Evolutionary conservation across 2,329 filamentous ascomycete genomes (phyloP), one percentile per base, ranked within the genome.

Genomic region (Pseudogymnoascus sp.): DNA sequence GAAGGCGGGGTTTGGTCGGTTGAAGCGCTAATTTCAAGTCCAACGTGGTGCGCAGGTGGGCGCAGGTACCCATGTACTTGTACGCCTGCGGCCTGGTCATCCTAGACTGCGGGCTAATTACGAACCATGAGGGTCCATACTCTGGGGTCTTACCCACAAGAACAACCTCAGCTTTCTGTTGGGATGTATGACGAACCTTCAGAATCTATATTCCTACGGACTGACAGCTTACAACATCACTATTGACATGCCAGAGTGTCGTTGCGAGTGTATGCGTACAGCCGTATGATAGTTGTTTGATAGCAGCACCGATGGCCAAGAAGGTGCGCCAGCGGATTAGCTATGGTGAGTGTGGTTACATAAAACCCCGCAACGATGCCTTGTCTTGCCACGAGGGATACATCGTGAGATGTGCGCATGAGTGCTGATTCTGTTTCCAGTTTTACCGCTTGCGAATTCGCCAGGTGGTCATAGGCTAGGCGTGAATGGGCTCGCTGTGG

Each of bases 401-500:
- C 15, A 17, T 39, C 33, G 38, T 17, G 27, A 29, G 38, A 27
- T 29, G 17, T 17, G 27, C 38, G 17, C 13, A 33, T 36, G 39
- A 61, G 33, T 55, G 64, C 61, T 66, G 17, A 65, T 65, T 64
- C 42, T 58, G 27, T 64, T 17, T 62, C 55, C 71, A 88, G 87
- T 91, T 75, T 82, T 91, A 68, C 87, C 88, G 71, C 84, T 90
- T 69, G 85, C 86, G 65, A 87, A 89, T 75, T 86, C 85, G 63
- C 83, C 86, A 15, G 91, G 91, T 68, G 93, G 93, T 63, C 94
- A 99, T 79, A 84, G 92, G 70, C 85, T 97, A 62, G 94, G 94
- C 67, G 91, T 99, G 69, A 97, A 97, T 80, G 92, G 93, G 66
- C 84, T 99, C 65, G 91, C 91, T 60, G 87, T 97, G 67, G 94